phyloP scores from a whole-genome alignment of 106 monocot genomes.

The Agapanthus africanus region DNA sequence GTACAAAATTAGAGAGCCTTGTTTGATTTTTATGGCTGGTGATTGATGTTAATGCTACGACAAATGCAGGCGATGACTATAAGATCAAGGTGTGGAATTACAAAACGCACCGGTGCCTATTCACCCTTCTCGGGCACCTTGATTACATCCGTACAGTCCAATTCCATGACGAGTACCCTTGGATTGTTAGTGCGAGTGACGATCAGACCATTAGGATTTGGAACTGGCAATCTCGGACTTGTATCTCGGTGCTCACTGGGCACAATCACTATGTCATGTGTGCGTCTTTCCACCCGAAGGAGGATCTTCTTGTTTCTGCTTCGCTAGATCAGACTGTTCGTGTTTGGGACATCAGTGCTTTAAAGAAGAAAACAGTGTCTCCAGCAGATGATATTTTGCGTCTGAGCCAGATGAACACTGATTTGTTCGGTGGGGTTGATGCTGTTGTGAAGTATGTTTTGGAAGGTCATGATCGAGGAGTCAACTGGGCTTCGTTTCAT shows the following conservation, averaged over 20 bases:
- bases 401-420: constrained; percentile 48
- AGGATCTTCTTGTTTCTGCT: constrained; percentile 62
- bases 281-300: constrained; percentile 66
- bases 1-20: too few relatives aligned
- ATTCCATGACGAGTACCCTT: constrained; percentile 63
- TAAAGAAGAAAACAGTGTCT: constrained; percentile 55
- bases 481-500: constrained; percentile 66
- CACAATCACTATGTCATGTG: constrained; percentile 73
- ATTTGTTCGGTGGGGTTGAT: constrained; percentile 64
- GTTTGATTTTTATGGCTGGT: too few relatives aligned
- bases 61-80: constrained; percentile 71
- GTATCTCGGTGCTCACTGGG: constrained; percentile 52
- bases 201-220: constrained; percentile 66
- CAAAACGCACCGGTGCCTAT: constrained; percentile 50
- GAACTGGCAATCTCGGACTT: constrained; percentile 71
- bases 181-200: constrained; percentile 70
- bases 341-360: constrained; percentile 60
- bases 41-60: too few relatives aligned
- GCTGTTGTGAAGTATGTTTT: constrained; percentile 58
- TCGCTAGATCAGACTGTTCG: constrained; percentile 68
- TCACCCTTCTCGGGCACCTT: constrained; percentile 65
- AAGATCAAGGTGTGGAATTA: constrained; percentile 83
- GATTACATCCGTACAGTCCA: constrained; percentile 69
- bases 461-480: constrained; percentile 66
- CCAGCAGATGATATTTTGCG: constrained; percentile 49